Conservation (phyloP, 805 yeast species). For the Lipomyces mesembrius region DNA sequence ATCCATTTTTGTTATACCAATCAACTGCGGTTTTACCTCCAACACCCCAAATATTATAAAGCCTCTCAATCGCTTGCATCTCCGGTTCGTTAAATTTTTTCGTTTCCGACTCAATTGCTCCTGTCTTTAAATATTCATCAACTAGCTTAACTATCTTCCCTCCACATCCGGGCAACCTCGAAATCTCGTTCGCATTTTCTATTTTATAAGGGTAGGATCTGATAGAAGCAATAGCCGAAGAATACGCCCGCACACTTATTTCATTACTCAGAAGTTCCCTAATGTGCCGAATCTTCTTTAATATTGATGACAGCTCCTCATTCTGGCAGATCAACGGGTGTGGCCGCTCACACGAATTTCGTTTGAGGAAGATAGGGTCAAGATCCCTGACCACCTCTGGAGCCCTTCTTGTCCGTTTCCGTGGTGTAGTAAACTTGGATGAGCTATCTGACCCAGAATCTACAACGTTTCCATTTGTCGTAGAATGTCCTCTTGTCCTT, state of each 20-base stretch:
- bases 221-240: conserved; percentile 35
- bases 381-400: conserved; percentile 3
- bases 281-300: conserved; percentile 23
- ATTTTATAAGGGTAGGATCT: conserved; percentile 33
- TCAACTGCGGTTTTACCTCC: conserved; percentile 31
- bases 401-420: neutral
- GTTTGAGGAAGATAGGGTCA: conserved; percentile 18
- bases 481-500: neutral
- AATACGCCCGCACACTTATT: conserved; percentile 36
- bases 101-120: conserved; percentile 31
- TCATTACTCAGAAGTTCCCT: conserved; percentile 32
- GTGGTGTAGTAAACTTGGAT: neutral
- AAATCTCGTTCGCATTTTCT: conserved; percentile 18
- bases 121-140: conserved; percentile 32
- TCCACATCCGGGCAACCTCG: conserved; percentile 36
- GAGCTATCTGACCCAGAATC: neutral
- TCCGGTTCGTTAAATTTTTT: conserved; percentile 16
- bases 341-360: conserved; percentile 30
- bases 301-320: conserved; percentile 15
- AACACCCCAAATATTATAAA: conserved; percentile 37
- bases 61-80: conserved; percentile 19
- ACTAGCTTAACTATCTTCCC: conserved; percentile 30
- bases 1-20: conserved; percentile 34
- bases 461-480: neutral
- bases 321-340: conserved; percentile 31